Base-by-base conservation (phyloP, 164 flowering plant species). In the Stephania japonica region DNA sequence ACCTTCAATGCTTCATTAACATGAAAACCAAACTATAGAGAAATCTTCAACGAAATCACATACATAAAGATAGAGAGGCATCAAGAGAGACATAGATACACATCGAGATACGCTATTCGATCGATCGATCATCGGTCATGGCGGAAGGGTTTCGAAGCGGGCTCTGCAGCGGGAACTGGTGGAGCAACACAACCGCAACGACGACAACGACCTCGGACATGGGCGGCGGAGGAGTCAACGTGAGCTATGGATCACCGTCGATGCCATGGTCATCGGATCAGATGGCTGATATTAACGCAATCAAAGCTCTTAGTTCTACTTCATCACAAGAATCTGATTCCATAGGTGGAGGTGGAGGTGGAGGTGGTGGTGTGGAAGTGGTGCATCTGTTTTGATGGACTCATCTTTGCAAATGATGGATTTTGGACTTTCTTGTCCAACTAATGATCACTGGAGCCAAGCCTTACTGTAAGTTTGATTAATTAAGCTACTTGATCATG, bases 361-460 rank as follows among this genome's bases (percentile, higher is more conserved):
- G 38, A 4, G 76, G 77, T 62, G 75, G 73, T 16, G 65, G 79
- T 68, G 38, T n/a, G n/a, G n/a, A n/a, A n/a, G 38, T 0, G 38
- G 38, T 4, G 38, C 38, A 32, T 32, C 38, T 1, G 18, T 81
- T 7, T 72, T 77, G 75, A 75, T 78, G 25, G 88, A 88, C 77
- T 84, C 87, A 6, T 76, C 85, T 67, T 75, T 83, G 68, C 88
- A 79, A 70, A 82, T 86, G 78, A 76, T 83, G 84, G 90, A 85
- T 32, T 84, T 77, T 59, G 81, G 80, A 41, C 83, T 85, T 72
- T 81, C 87, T 0, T 79, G 86, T 0, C 18, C 86, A 4, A 38
- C 86, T 5, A 70, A 79, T 6, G 85, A 84, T 56, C 62, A 56
- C 70, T 88, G 91, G 91, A 84, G 75, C 79, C 87, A 81, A 79